These are phyloP conservation scores for Fulvia fulva DNA, from an alignment of 2,329 filamentous ascomycete species.

Conservation along the genomic window DNA sequence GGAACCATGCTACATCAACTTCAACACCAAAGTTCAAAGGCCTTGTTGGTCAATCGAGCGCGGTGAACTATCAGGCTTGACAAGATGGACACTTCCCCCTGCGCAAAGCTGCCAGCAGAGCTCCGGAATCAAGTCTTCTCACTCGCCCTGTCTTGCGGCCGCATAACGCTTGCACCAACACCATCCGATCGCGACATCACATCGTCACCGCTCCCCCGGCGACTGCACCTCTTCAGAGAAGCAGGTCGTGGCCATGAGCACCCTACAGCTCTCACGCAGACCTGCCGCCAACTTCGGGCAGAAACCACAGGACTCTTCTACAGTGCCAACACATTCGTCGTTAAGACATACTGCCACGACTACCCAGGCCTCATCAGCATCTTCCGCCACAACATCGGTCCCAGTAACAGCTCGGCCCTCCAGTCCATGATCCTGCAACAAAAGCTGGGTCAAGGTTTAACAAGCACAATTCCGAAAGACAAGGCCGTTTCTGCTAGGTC, in stretches of 20 bases:
- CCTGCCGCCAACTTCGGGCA: neutral
- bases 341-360: neutral
- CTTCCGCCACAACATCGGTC: neutral
- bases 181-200: neutral
- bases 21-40: neutral
- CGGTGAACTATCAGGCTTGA: neutral
- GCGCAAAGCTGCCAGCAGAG: neutral
- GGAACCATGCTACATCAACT: neutral
- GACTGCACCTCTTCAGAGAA: neutral
- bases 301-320: neutral
- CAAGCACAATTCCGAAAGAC: neutral
- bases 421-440: neutral
- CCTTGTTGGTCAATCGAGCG: neutral
- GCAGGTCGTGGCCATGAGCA: neutral
- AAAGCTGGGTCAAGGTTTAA: neutral
- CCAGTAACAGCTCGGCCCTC: neutral
- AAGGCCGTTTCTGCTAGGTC: neutral
- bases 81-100: neutral
- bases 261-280: neutral
- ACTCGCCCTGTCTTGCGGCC: neutral
- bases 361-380: neutral
- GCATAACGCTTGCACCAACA: neutral
- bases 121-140: constrained; percentile 4
- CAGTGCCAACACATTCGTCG: neutral
- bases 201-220: neutral